phyloP scores from a whole-genome alignment of 2,329 filamentous ascomycete species.

The Colletotrichum navitas region DNA sequence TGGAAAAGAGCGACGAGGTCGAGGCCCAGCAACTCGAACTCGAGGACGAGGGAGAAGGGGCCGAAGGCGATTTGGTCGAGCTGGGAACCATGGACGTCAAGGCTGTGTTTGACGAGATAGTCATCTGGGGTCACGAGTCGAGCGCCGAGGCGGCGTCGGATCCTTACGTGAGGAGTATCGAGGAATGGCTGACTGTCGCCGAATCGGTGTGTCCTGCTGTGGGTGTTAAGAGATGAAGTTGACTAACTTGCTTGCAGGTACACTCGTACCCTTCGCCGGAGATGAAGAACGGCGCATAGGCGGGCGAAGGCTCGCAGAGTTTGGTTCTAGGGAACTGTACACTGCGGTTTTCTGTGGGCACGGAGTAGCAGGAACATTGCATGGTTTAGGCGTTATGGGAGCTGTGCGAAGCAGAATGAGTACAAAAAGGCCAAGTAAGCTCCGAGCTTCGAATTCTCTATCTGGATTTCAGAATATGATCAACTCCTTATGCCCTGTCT shows the following conservation, averaged over 20 bases:
- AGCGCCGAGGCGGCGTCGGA: conserved; percentile 73
- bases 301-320: neutral
- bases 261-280: conserved; percentile 49
- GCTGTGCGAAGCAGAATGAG: neutral
- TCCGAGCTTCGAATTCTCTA: neutral
- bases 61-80: conserved; percentile 58
- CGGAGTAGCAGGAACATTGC: neutral
- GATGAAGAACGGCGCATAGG: conserved; percentile 12
- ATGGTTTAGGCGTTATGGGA: conserved; percentile 14
- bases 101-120: conserved; percentile 78
- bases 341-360: neutral
- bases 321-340: neutral
- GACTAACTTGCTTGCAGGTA: conserved; percentile 48
- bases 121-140: conserved; percentile 88
- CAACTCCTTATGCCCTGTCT: neutral
- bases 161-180: conserved; percentile 78
- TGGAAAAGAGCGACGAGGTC: conserved; percentile 59
- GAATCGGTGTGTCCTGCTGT: conserved; percentile 66
- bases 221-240: neutral
- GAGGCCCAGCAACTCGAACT: conserved; percentile 49
- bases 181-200: conserved; percentile 85
- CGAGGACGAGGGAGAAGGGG: conserved; percentile 56
- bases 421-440: neutral
- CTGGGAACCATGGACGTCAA: conserved; percentile 71
- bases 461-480: neutral